A percentile compares a stretch with the other conserved stretches of the same genome.
These are phyloP conservation scores for Globisporangium canariense DNA, from an alignment of 352 stramenopile species.

Conservation along the genomic window DNA sequence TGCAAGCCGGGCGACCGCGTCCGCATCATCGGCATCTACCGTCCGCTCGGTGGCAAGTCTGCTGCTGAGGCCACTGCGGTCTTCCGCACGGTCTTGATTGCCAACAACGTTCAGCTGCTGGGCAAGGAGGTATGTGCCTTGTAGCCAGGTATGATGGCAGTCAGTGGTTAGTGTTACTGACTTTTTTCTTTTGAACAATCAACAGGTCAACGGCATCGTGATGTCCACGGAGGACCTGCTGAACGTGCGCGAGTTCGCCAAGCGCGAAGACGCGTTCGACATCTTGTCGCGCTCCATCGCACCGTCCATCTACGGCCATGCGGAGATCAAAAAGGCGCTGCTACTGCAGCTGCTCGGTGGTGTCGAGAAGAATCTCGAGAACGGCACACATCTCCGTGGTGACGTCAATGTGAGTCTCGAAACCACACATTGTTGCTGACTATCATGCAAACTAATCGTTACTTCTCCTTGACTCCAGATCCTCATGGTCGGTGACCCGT, in stretches of 20 bases:
- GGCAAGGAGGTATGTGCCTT: constrained; percentile 74
- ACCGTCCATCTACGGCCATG: constrained; percentile 98
- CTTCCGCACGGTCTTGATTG: constrained; percentile 96
- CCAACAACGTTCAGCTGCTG: constrained; percentile 95
- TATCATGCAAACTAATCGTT: constrained; percentile 13
- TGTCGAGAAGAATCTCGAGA: constrained; percentile 96
- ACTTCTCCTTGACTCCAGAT: constrained; percentile 33
- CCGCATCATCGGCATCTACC: constrained; percentile 93
- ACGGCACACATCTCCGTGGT: constrained; percentile 98
- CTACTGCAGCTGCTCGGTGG: constrained; percentile 87
- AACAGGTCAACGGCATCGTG: constrained; percentile 83
- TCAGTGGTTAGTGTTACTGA: neutral
- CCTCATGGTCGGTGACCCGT: constrained; percentile 98
- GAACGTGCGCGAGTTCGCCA: constrained; percentile 92
- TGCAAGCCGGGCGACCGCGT: constrained; percentile 98
- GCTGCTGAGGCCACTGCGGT: constrained; percentile 83
- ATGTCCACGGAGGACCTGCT: constrained; percentile 91
- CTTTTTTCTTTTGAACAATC: neutral
- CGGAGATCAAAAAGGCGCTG: constrained; percentile 96
- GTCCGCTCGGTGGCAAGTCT: constrained; percentile 83
- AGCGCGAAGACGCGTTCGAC: constrained; percentile 87
- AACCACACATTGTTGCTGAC: neutral
- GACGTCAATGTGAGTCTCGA: constrained; percentile 94
- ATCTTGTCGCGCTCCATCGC: constrained; percentile 94
- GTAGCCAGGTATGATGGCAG: neutral